phyloP scores from a whole-genome alignment of 768 basidiomycete species.

The Phaeotremella fagi region DNA sequence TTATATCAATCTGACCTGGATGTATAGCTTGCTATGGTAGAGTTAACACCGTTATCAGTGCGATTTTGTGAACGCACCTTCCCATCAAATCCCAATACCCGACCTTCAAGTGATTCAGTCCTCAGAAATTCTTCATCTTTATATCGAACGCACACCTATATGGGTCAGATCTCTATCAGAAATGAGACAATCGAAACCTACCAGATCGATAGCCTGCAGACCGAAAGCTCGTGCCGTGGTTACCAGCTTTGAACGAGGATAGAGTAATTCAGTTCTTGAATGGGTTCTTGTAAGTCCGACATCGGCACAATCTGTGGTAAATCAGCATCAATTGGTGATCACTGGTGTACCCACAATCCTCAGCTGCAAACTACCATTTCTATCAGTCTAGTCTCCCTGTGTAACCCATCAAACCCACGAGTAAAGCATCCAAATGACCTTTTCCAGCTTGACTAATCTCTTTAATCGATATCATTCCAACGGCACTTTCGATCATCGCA shows the following conservation, averaged over 20 bases:
- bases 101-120: conserved; percentile 74
- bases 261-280: conserved; percentile 71
- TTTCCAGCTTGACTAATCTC: conserved; percentile 69
- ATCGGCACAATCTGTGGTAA: conserved; percentile 72
- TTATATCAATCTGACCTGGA: conserved; percentile 70
- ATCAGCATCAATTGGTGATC: neutral
- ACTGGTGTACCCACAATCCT: conserved; percentile 65
- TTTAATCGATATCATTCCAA: conserved; percentile 61
- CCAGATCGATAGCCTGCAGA: conserved; percentile 87
- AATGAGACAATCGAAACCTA: conserved; percentile 43
- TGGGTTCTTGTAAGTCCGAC: conserved; percentile 72
- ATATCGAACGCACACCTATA: conserved; percentile 81
- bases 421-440: conserved; percentile 58
- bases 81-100: conserved; percentile 81
- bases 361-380: conserved; percentile 72
- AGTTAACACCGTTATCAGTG: neutral
- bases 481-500: conserved; percentile 81
- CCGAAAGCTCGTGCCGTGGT: conserved; percentile 76
- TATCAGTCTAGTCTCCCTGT: neutral
- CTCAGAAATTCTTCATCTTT: conserved; percentile 62
- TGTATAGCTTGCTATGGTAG: conserved; percentile 85
- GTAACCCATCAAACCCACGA: conserved; percentile 54
- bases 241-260: conserved; percentile 75
- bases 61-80: conserved; percentile 55
- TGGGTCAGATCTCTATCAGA: neutral